Evolutionary conservation across 805 yeast genomes (phyloP), one percentile per base, ranked within the genome.

Genomic region (Debaryomyces maramus): DNA sequence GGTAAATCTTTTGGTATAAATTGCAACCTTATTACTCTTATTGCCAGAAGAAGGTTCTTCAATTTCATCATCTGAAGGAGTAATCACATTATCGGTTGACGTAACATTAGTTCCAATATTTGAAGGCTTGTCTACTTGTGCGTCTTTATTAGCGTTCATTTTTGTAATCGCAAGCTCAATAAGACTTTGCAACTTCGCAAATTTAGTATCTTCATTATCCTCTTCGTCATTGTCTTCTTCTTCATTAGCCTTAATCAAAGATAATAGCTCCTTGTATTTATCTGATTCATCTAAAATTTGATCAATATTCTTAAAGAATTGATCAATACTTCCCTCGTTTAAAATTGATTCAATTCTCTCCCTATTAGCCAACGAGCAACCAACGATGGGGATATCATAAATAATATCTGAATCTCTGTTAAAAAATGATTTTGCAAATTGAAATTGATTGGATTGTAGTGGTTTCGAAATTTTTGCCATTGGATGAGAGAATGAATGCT

Each of bases 401-500:
- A 50, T 38, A 5, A 46, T 44, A 24, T 56, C 62, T n/a, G n/a
- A n/a, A 24, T 24, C 13, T 13, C 28, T 7, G 11, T 24, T 10
- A 10, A 10, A 24, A 24, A 24, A 24, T 6, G 28, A 13, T 10
- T 10, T 24, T 24, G 28, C 15, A 24, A 13, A 24, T 7, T 7
- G 5, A 24, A 6, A n/a, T 2, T 15, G 11, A 24, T 2, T 10
- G 11, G 9, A 9, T n/a, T 9, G 11, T 3, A 24, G 28, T 18
- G 61, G 61, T 15, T 45, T 33, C n/a, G 36, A 32, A 31, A 64
- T 50, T 39, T 61, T 64, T n/a, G 55, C 54, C 51, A 61, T 50
- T 21, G 70, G 62, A 39, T 65, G 71, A 2, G 37, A 34, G 30
- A 39, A 47, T 13, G 50, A 42, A 45, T 65, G 70, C 6, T 38